phyloP scores from a whole-genome alignment of 441 rosid genomes.

The Adansonia rubrostipa region DNA sequence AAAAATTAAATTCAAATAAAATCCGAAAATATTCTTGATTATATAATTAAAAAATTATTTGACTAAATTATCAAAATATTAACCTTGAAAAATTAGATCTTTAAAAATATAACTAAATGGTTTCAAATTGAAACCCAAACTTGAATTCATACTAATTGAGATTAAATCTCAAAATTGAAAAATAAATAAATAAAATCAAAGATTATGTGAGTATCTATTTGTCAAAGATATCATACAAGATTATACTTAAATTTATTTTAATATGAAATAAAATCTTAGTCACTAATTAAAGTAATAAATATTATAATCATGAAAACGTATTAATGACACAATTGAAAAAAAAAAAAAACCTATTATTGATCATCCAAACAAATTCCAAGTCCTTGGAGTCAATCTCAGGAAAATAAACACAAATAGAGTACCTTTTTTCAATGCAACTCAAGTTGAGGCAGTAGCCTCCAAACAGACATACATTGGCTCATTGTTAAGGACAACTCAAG shows the following conservation, averaged over 20 bases:
- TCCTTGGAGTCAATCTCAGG: too few species aligned
- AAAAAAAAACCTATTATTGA: too few species aligned
- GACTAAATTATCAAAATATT: neutral
- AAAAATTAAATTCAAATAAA: neutral
- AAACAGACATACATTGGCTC: neutral
- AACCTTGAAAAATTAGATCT: neutral
- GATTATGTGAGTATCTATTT: too few species aligned
- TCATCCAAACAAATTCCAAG: too few species aligned
- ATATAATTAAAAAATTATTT: too few species aligned
- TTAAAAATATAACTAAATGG: neutral
- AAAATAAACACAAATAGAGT: neutral
- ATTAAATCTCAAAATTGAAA: neutral
- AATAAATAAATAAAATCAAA: neutral
- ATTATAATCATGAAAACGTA: too few species aligned
- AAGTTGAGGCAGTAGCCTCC: conserved; percentile 15
- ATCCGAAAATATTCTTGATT: neutral
- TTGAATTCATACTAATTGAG: neutral
- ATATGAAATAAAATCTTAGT: neutral
- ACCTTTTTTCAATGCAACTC: neutral
- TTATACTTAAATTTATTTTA: too few species aligned
- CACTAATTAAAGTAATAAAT: too few species aligned
- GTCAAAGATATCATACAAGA: neutral
- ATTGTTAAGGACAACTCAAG: conserved; percentile 16
- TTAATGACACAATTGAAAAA: too few species aligned
- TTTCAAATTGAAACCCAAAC: neutral